Conservation (phyloP, 768 basidiomycete species). For the Amanita subjunquillea region DNA sequence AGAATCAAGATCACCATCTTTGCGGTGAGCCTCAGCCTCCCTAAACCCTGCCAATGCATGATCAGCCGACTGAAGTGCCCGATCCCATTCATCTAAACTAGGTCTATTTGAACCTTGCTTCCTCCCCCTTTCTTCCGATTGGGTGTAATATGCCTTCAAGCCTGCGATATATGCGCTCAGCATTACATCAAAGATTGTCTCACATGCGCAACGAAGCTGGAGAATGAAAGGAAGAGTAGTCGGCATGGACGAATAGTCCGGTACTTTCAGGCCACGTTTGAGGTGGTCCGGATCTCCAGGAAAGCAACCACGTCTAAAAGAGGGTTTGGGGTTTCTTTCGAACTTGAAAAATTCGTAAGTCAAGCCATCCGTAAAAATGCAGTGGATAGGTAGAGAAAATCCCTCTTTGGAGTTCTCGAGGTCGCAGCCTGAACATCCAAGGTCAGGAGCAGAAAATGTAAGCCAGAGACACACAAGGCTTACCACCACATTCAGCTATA, state of each 20-base stretch:
- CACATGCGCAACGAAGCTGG: constrained; percentile 14
- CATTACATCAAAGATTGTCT: constrained; percentile 13
- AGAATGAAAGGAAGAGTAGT: constrained; percentile 13
- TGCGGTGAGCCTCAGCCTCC: constrained; percentile 11
- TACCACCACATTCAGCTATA: constrained; percentile 12
- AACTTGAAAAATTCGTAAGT: constrained; percentile 11
- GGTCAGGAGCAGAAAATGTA: constrained; percentile 5
- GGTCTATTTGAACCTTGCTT: constrained; percentile 6
- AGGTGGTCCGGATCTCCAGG: constrained; percentile 13
- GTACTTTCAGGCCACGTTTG: constrained; percentile 13
- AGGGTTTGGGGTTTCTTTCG: constrained; percentile 7
- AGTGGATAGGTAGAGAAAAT: constrained; percentile 8
- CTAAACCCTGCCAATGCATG: constrained; percentile 12
- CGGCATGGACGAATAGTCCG: constrained; percentile 9
- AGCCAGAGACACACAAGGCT: constrained; percentile 2
- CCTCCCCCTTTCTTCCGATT: constrained; percentile 5
- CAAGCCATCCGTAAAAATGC: constrained; percentile 10
- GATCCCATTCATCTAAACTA: constrained; percentile 9
- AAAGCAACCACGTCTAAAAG: constrained; percentile 16
- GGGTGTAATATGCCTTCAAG: constrained; percentile 9
- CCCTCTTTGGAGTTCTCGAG: constrained; percentile 1
- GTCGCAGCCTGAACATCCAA: constrained; percentile 7
- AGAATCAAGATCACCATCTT: constrained; percentile 10
- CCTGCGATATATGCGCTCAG: constrained; percentile 12
- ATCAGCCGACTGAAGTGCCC: constrained; percentile 10